Conservation (phyloP, 257 asterid genomes). For the Ocimum tenuiflorum region DNA sequence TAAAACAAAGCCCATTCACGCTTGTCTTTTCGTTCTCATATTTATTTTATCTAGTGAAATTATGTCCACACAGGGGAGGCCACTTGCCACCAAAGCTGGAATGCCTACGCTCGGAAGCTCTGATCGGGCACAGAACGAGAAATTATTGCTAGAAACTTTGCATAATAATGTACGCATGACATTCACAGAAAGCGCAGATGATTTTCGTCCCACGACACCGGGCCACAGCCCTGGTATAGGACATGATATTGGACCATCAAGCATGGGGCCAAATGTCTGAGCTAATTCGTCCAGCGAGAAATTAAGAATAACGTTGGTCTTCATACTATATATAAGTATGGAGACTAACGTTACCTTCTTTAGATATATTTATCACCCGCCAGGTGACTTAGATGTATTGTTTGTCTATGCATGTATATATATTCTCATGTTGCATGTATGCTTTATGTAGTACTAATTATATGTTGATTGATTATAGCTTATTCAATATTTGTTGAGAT, state of each 20-base stretch:
- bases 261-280: slow-evolving; percentile 4
- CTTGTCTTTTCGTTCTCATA: slow-evolving; percentile 3
- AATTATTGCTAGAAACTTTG: not conserved
- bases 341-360: too few relatives aligned
- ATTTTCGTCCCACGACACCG: slow-evolving; percentile 30
- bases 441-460: not conserved
- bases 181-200: not conserved
- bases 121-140: too few relatives aligned
- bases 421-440: not conserved
- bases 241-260: slow-evolving; percentile 30
- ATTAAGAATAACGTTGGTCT: too few relatives aligned
- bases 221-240: slow-evolving; percentile 41
- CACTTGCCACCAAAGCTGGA: not conserved
- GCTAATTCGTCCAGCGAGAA: not conserved
- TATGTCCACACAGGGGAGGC: slow-evolving; percentile 19
- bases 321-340: too few relatives aligned
- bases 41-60: slow-evolving; percentile 16
- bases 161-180: not conserved
- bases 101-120: too few relatives aligned
- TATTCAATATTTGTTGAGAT: not conserved
- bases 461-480: not conserved
- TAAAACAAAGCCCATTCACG: slow-evolving; percentile 8
- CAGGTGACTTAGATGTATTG: too few relatives aligned
- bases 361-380: too few relatives aligned
- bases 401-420: not conserved